Conservation (phyloP, 176 grass and related monocot genomes). For the Neostapfia colusana region DNA sequence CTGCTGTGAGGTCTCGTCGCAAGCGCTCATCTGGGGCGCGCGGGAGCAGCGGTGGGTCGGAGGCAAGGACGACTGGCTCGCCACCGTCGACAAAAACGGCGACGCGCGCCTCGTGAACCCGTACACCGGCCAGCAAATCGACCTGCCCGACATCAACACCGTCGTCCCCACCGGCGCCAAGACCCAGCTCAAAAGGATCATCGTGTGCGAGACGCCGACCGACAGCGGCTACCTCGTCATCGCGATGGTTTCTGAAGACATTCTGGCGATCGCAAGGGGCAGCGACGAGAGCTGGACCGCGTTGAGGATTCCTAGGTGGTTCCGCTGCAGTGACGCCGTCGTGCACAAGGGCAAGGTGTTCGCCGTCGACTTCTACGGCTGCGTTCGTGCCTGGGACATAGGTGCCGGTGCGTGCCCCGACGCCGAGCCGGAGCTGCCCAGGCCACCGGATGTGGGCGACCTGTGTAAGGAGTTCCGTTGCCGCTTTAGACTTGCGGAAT, state of each 20-base stretch:
- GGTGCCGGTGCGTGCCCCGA: not conserved
- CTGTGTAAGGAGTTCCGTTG: not conserved
- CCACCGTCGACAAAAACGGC: not conserved
- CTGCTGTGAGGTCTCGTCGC: not conserved
- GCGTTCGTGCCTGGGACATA: not conserved
- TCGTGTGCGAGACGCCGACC: not conserved
- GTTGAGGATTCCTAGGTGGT: not conserved
- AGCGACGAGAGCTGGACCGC: not conserved
- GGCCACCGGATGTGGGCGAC: not conserved
- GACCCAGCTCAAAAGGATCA: not conserved
- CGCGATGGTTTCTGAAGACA: fast-evolving
- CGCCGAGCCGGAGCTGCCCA: not conserved
- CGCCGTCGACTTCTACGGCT: fast-evolving
- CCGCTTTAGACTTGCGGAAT: not conserved
- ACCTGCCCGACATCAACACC: not conserved
- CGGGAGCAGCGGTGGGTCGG: not conserved
- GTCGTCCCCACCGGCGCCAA: not conserved
- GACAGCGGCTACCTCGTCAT: not conserved
- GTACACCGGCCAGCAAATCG: not conserved
- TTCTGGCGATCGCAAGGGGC: not conserved
- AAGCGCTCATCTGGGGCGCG: not conserved
- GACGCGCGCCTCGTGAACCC: not conserved
- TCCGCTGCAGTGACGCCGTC: not conserved
- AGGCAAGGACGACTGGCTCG: not conserved
- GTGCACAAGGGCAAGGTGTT: slow-evolving; percentile 3